Evolutionary conservation across 2,329 filamentous ascomycete species (phyloP).

Genomic region (Fusarium haematococcum): DNA sequence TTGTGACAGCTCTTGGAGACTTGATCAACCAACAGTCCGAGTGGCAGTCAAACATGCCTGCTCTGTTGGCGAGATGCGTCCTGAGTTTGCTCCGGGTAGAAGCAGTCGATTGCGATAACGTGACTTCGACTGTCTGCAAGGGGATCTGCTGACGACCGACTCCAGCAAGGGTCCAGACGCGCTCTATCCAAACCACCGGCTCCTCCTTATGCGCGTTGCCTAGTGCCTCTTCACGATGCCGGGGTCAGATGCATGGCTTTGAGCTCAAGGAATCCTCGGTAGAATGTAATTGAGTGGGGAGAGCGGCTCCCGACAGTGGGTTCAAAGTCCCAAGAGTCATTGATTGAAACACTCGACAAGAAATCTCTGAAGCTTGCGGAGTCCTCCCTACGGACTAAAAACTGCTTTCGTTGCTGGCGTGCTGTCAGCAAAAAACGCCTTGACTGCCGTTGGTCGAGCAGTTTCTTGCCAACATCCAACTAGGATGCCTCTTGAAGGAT

Average conservation of each 20-base stretch:
- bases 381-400: background rate
- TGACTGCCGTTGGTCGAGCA: background rate
- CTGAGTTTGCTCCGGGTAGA: conserved; percentile 10
- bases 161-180: conserved; percentile 5
- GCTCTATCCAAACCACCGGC: conserved; percentile 12
- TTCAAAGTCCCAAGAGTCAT: background rate
- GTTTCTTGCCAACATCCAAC: background rate
- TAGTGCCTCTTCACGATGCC: conserved; percentile 1
- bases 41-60: conserved; percentile 17
- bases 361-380: conserved; percentile 2
- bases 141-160: conserved; percentile 16
- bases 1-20: conserved; percentile 10
- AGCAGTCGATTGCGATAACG: conserved; percentile 37
- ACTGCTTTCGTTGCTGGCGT: background rate
- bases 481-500: background rate
- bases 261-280: background rate
- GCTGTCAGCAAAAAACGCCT: background rate
- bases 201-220: conserved; percentile 14
- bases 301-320: background rate
- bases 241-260: background rate
- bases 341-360: background rate
- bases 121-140: conserved; percentile 40
- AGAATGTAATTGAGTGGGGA: background rate
- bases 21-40: conserved; percentile 16
- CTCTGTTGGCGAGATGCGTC: conserved; percentile 2